These are phyloP conservation scores for Neurospora intermedia DNA, from an alignment of 495 filamentous ascomycete species.

Conservation along the genomic window DNA sequence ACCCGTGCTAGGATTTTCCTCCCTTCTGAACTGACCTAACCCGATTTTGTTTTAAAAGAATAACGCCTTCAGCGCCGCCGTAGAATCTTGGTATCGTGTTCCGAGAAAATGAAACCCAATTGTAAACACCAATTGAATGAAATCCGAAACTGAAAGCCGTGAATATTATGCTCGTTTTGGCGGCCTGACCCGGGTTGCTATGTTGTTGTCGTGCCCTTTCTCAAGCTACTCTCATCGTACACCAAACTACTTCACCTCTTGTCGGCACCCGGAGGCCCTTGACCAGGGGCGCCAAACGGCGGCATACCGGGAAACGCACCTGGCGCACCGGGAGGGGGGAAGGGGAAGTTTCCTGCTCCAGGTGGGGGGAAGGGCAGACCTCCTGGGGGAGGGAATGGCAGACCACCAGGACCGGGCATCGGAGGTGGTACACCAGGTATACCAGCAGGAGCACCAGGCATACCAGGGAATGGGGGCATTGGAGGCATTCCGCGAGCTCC, in stretches of 20 bases:
- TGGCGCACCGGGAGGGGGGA: slow-evolving; percentile 18
- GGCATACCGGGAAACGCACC: slow-evolving; percentile 27
- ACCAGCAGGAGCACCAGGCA: slow-evolving; percentile 32
- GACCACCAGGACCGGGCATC: slow-evolving; percentile 28
- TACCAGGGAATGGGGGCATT: slow-evolving; percentile 54
- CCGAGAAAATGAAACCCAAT: neutral
- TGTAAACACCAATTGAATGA: neutral
- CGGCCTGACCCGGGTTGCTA: neutral
- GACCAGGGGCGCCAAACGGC: slow-evolving; percentile 13
- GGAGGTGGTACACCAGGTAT: slow-evolving; percentile 4
- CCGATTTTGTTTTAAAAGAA: neutral
- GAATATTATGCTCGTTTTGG: neutral
- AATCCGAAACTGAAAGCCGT: neutral
- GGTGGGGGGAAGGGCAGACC: slow-evolving; percentile 23
- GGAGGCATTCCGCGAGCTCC: slow-evolving; percentile 43
- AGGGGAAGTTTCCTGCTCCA: slow-evolving; percentile 25
- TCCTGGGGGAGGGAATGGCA: slow-evolving; percentile 57
- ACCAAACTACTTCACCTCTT: slow-evolving; percentile 8
- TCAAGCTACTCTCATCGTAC: neutral
- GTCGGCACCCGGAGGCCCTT: slow-evolving; percentile 12
- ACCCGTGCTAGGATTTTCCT: neutral
- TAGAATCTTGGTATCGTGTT: neutral
- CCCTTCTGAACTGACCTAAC: neutral
- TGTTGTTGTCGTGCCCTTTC: neutral
- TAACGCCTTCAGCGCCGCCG: slow-evolving; percentile 9